Conservation (phyloP, 1,284 basidiomycete species). For the Cutaneotrichosporon dermatis region DNA sequence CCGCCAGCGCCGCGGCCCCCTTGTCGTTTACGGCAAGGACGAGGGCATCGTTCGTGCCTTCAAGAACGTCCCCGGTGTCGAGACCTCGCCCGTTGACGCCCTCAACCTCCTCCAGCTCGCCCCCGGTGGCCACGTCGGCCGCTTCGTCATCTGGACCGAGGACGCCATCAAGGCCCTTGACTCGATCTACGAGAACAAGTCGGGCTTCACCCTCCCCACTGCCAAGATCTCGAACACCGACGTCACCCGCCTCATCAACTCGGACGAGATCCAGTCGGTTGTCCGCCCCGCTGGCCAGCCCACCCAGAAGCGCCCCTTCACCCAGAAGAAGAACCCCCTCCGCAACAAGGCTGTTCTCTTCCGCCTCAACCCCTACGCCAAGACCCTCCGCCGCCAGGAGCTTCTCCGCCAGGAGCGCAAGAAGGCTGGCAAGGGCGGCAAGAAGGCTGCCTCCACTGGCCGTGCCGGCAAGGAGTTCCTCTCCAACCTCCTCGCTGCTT, state of each 20-base stretch:
- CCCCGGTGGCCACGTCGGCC: constrained; percentile 97
- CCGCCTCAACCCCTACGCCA: constrained; percentile 99
- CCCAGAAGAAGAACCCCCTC: constrained; percentile 99
- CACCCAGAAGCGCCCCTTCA: constrained; percentile 69
- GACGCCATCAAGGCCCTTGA: constrained; percentile 88
- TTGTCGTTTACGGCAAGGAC: constrained; percentile 97
- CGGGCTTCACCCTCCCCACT: constrained; percentile 84
- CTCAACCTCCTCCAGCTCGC: constrained; percentile 99
- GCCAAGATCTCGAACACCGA: constrained; percentile 98
- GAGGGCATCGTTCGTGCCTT: constrained; percentile 97
- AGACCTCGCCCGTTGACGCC: constrained; percentile 88
- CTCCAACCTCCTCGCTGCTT: constrained; percentile 77
- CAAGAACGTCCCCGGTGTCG: constrained; percentile 98
- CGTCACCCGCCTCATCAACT: constrained; percentile 97
- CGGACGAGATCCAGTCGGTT: constrained; percentile 91
- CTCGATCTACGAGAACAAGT: constrained; percentile 92
- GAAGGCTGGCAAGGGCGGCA: constrained; percentile 43
- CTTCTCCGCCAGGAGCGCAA: constrained; percentile 52
- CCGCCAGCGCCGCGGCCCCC: constrained; percentile 94
- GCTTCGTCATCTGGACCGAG: constrained; percentile 99
- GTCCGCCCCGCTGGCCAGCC: constrained; percentile 66
- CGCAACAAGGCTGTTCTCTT: constrained; percentile 94
- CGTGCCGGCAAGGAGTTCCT: constrained; percentile 82
- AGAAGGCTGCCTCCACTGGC: constrained; percentile 45
- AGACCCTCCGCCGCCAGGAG: constrained; percentile 83